These are phyloP conservation scores for Odontarrhena argentea DNA, from an alignment of 345 rosid genomes.

Conservation along the genomic window DNA sequence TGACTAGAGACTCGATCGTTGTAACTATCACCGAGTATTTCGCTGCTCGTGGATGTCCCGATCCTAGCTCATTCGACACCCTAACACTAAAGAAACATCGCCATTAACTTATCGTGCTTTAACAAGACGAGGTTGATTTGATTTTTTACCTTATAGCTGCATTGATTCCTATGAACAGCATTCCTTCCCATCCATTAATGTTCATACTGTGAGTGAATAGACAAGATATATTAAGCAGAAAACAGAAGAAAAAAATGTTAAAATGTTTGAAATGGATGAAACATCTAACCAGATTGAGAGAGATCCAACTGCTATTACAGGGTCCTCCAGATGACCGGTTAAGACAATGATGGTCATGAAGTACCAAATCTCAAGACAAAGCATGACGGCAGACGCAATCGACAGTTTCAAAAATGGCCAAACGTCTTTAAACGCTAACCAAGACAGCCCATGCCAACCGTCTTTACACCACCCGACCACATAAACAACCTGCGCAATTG, in stretches of 20 bases:
- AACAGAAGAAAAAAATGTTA: neutral
- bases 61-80: constrained; percentile 92
- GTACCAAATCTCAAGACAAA: constrained; percentile 98
- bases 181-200: constrained; percentile 98
- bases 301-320: constrained; percentile 84
- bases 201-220: constrained; percentile 68
- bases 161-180: constrained; percentile 88
- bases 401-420: constrained; percentile 80
- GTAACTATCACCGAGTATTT: constrained; percentile 72
- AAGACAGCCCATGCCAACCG: constrained; percentile 81
- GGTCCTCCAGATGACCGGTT: constrained; percentile 89
- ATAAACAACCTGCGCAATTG: constrained; percentile 71
- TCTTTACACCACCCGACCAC: constrained; percentile 88
- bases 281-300: constrained; percentile 78
- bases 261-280: neutral
- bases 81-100: constrained; percentile 53
- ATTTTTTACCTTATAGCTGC: constrained; percentile 78
- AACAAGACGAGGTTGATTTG: neutral
- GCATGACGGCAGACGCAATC: constrained; percentile 94
- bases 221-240: neutral
- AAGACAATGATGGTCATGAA: constrained; percentile 92
- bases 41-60: constrained; percentile 82
- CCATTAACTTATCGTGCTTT: neutral
- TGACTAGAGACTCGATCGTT: constrained; percentile 59
- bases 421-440: constrained; percentile 81